Base-by-base conservation (phyloP, 768 basidiomycete species). In the Dioszegia aurantiaca region DNA sequence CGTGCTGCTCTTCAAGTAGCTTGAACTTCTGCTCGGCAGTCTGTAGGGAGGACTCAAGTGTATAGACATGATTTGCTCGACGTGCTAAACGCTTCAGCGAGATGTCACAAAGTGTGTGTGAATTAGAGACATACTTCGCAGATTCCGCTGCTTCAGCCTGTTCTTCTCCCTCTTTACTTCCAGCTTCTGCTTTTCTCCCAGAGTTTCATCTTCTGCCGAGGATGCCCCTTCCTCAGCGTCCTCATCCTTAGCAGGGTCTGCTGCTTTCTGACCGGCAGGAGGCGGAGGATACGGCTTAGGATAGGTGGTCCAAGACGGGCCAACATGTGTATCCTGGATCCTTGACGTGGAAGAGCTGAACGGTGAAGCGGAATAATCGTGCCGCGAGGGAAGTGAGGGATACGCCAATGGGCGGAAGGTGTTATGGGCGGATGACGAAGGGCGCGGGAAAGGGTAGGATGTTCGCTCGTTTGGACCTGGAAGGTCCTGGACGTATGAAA, bases 61-160 rank as follows among this genome's bases (percentile, higher is more conserved):
- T 52, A 3, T 63, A 54, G 44, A 69, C 62, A 41, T 69, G 67
- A 27, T 69, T 65, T 17, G 67, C 67, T 23, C 67, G 63, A 26
- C 67, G 61, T 30, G 61, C 67, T 69, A 47, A 39, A 52, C n/a
- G 16, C n/a, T n/a, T 47, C 52, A 60, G 58, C 41, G 19, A 27
- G 19, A n/a, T n/a, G n/a, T n/a, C n/a, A n/a, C n/a, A n/a, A n/a
- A n/a, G n/a, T n/a, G n/a, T n/a, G n/a, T 28, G 33, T 14, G 19
- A 27, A 40, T n/a, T 1, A 26, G n/a, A 23, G 19, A 63, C 68
- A 62, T 49, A 69, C 68, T 46, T 39, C 68, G 37, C 14, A 69
- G 48, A 56, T 69, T 69, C 31, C 64, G 56, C 44, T 69, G 68
- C 53, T 69, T 69, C 46, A 69, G 62, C 26, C 68, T 52, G 47